These are phyloP conservation scores for Prunus padus DNA, from an alignment of 306 rosid species.

Conservation along the genomic window DNA sequence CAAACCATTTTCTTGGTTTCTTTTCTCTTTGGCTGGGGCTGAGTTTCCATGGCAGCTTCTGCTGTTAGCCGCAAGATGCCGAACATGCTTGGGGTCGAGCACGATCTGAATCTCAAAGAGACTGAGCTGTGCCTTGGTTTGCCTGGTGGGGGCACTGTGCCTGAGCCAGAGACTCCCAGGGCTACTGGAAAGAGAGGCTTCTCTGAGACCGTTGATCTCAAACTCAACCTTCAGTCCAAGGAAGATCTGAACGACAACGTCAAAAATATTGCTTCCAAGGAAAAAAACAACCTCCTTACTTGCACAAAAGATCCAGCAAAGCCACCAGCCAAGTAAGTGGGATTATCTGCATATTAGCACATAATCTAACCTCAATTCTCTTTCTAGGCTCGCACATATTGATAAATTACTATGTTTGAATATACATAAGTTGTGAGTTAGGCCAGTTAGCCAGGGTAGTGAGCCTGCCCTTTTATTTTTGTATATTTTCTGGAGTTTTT, in stretches of 20 bases:
- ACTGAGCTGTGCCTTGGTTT: constrained; percentile 93
- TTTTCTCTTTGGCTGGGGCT: constrained; percentile 1
- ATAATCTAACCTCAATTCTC: background rate
- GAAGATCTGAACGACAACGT: constrained; percentile 55
- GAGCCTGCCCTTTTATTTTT: too few species aligned
- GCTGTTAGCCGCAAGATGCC: constrained; percentile 43
- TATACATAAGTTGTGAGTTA: too few species aligned
- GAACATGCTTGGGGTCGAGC: constrained; percentile 33
- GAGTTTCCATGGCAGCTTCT: constrained; percentile 16
- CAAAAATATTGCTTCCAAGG: constrained; percentile 45
- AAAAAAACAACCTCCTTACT: constrained; percentile 41
- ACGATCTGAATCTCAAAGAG: constrained; percentile 66
- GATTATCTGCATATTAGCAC: too few species aligned
- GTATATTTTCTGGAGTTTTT: too few species aligned
- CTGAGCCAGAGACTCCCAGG: constrained; percentile 58
- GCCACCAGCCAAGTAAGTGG: constrained; percentile 81
- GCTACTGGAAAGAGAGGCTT: constrained; percentile 82
- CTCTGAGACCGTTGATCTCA: constrained; percentile 88
- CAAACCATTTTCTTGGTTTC: constrained; percentile 1
- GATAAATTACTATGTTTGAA: too few species aligned
- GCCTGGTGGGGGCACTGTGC: constrained; percentile 49
- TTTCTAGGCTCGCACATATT: too few species aligned
- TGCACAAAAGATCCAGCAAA: constrained; percentile 69
- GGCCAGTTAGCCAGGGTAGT: too few species aligned
- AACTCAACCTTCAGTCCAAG: constrained; percentile 65